phyloP scores from a whole-genome alignment of 352 stramenopile genomes.

The Globisporangium recalcitrans region DNA sequence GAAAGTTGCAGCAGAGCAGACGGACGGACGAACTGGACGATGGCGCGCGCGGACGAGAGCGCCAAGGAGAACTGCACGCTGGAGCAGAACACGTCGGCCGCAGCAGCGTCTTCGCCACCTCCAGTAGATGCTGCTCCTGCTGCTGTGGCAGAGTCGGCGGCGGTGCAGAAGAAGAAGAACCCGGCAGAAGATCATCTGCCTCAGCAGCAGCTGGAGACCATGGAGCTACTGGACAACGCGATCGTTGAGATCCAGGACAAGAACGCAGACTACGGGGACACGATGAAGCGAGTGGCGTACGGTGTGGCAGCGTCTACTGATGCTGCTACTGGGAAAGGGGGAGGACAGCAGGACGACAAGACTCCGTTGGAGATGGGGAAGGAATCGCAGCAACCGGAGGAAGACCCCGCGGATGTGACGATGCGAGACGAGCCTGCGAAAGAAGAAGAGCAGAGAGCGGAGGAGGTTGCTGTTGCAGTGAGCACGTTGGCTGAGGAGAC shows the following conservation, averaged over 20 bases:
- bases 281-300: too few species aligned
- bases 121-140: not conserved
- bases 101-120: not conserved
- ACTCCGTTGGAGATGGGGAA: not conserved
- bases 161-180: not conserved
- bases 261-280: not conserved
- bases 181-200: not conserved
- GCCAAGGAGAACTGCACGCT: slow-evolving; percentile 11
- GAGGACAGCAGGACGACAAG: not conserved
- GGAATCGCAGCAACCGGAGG: not conserved
- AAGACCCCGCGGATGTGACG: not conserved
- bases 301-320: not conserved
- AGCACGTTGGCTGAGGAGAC: not conserved
- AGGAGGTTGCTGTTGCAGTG: not conserved
- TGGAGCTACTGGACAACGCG: slow-evolving; percentile 1
- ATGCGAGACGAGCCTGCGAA: not conserved
- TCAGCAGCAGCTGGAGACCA: not conserved
- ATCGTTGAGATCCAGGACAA: slow-evolving; percentile 4
- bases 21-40: not conserved
- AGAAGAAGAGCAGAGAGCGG: not conserved
- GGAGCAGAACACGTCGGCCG: not conserved
- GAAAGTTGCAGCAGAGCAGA: not conserved
- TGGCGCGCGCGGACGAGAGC: slow-evolving; percentile 3
- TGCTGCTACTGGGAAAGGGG: not conserved
- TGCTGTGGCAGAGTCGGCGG: not conserved